Conservation (phyloP, 805 yeast genomes). For the Kuraishia borneana region DNA sequence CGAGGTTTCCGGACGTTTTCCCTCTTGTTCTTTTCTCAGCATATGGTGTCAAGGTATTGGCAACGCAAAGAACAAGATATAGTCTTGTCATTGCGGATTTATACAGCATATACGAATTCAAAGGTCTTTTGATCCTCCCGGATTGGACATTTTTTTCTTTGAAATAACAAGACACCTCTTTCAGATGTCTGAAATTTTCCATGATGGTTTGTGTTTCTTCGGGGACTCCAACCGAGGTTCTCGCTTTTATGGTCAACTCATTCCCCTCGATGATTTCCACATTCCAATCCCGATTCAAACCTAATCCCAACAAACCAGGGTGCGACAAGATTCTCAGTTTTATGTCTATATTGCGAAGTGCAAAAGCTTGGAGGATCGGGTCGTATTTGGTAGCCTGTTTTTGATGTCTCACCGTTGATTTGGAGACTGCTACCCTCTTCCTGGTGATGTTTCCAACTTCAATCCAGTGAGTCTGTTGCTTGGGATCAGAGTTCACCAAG, state of each 20-base stretch:
- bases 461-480: not conserved
- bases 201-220: slow-evolving; percentile 15
- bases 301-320: not conserved
- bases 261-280: too few relatives aligned
- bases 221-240: slow-evolving; percentile 19
- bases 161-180: slow-evolving; percentile 14
- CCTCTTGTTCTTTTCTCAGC: slow-evolving; percentile 8
- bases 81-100: slow-evolving; percentile 30
- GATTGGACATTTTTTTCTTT: slow-evolving; percentile 3
- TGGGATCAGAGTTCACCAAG: too few relatives aligned
- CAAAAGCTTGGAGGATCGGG: not conserved
- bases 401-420: too few relatives aligned
- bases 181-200: slow-evolving; percentile 9
- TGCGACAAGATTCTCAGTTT: slow-evolving; percentile 1
- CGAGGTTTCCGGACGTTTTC: not conserved
- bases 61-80: slow-evolving; percentile 19
- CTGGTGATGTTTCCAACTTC: not conserved
- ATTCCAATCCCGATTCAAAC: too few relatives aligned
- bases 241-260: slow-evolving; percentile 8
- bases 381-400: too few relatives aligned
- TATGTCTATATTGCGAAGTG: not conserved
- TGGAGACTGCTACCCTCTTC: too few relatives aligned
- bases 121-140: slow-evolving; percentile 27
- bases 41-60: slow-evolving; percentile 8
- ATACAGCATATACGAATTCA: slow-evolving; percentile 36